These are phyloP conservation scores for Trichomonas gallinae DNA, from an alignment of 208 protist genomes.

Conservation along the genomic window DNA sequence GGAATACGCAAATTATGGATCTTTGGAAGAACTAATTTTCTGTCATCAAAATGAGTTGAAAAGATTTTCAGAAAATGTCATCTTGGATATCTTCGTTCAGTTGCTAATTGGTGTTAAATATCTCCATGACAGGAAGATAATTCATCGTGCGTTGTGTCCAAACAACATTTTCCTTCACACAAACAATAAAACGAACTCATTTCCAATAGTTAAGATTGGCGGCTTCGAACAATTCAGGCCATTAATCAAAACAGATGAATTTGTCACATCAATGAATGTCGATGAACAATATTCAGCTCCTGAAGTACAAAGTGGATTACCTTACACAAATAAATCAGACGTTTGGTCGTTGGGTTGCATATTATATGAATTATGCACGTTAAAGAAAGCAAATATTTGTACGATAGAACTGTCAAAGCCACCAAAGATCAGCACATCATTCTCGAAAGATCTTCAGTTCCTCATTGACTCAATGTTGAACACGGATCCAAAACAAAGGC, in stretches of 20 bases:
- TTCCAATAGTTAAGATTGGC: neutral
- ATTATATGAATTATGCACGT: neutral
- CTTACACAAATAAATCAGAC: neutral
- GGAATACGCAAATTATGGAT: neutral
- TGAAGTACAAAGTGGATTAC: neutral
- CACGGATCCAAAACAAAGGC: neutral
- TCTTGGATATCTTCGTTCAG: neutral
- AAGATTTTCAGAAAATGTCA: neutral
- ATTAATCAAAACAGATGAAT: neutral
- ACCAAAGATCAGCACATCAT: neutral
- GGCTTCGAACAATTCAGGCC: neutral
- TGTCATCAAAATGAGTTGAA: neutral
- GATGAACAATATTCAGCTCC: neutral
- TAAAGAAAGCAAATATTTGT: neutral
- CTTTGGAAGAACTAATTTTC: neutral
- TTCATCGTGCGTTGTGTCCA: neutral
- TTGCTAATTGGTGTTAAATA: neutral
- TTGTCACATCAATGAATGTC: neutral
- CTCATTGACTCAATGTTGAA: neutral
- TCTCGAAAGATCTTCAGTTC: neutral
- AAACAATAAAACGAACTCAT: neutral
- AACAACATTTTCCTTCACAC: neutral
- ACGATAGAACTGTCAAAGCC: neutral
- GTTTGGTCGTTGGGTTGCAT: neutral
- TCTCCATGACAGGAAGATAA: neutral